These are phyloP conservation scores for Naganishia albida DNA, from an alignment of 1,284 basidiomycete species.

Conservation along the genomic window DNA sequence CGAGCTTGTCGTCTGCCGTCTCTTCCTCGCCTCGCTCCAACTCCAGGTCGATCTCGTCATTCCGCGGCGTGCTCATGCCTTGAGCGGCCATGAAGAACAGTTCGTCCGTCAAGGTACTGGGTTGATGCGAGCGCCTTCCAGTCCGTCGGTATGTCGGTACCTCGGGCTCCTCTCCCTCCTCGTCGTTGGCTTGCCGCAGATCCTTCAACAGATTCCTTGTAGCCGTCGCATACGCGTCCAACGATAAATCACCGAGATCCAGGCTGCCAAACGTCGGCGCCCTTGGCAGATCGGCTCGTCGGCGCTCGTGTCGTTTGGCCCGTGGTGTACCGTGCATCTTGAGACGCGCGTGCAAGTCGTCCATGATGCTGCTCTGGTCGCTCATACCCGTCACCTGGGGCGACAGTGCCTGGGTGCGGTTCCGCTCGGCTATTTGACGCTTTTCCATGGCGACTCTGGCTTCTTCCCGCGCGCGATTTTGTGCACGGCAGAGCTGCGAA, in stretches of 20 bases:
- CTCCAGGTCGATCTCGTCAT: not conserved
- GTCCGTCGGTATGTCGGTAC: constrained; percentile 12
- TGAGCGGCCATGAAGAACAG: constrained; percentile 27
- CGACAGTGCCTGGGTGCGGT: constrained; percentile 50
- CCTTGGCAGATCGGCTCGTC: constrained; percentile 38
- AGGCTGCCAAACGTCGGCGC: constrained; percentile 24
- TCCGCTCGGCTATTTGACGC: constrained; percentile 58
- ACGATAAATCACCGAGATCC: constrained; percentile 16
- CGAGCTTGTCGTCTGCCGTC: not conserved
- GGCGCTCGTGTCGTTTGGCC: constrained; percentile 51
- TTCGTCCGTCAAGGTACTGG: constrained; percentile 15
- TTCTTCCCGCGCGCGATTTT: constrained; percentile 70
- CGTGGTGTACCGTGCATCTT: constrained; percentile 64
- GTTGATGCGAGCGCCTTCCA: constrained; percentile 16
- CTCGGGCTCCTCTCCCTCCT: constrained; percentile 2
- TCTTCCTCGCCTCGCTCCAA: not conserved
- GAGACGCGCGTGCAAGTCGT: constrained; percentile 71
- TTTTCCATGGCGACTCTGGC: constrained; percentile 66
- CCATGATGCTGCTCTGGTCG: constrained; percentile 66
- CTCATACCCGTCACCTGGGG: constrained; percentile 50
- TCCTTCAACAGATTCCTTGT: constrained; percentile 22
- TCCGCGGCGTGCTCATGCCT: constrained; percentile 8
- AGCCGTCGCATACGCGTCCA: constrained; percentile 22
- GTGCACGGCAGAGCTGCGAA: constrained; percentile 76
- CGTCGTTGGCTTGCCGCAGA: constrained; percentile 3